Base-by-base conservation (phyloP, 345 rosid species). In the Viola odorata region DNA sequence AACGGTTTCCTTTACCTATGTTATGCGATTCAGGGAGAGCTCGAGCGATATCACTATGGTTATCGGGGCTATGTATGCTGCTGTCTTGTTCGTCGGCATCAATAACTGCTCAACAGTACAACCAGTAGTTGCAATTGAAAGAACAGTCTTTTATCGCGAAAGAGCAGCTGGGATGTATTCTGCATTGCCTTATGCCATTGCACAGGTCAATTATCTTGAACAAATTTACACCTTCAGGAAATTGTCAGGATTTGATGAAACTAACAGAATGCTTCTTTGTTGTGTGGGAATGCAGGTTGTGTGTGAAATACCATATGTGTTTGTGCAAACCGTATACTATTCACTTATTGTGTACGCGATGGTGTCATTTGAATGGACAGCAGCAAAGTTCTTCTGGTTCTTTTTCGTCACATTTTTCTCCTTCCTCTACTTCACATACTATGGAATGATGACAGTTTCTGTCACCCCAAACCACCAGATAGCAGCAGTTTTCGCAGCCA, bases 401-500 rank as follows among this genome's bases (percentile, higher is more conserved):
- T 94, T 72, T 82, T 87, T 84, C 50, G 68, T 90, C 67, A 73
- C 82, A 50, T 94, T 94, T 76, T 83, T 86, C 77, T 81, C 97
- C 42, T 90, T 89, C 80, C 90, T 92, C 42, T 81, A 90, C 96
- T 92, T 80, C 85, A 86, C 97, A 50, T 94, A 86, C 82, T 94
- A 94, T 3, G 97, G 96, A 53, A 85, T 90, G 99, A 90, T 94
- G 99, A 72, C 94, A 0, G 95, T 86, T 57, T 69, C 99, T n/a
- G 39, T 94, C 53, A 87, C 87, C 0, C 99, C 97, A 16, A 90
- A 90, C 74, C 88, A 80, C 53, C 91, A 92, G 77, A 79, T 87
- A 13, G 90, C 98, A 13, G 69, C 97, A 1, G 81, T 90, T 54
- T 82, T 90, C 0, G 91, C 87, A 0, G 81, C 90, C 49, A 83